Evolutionary conservation across 148 eudicot species (phyloP), one percentile per base, ranked within the genome.

Genomic region (Cornus suecica): DNA sequence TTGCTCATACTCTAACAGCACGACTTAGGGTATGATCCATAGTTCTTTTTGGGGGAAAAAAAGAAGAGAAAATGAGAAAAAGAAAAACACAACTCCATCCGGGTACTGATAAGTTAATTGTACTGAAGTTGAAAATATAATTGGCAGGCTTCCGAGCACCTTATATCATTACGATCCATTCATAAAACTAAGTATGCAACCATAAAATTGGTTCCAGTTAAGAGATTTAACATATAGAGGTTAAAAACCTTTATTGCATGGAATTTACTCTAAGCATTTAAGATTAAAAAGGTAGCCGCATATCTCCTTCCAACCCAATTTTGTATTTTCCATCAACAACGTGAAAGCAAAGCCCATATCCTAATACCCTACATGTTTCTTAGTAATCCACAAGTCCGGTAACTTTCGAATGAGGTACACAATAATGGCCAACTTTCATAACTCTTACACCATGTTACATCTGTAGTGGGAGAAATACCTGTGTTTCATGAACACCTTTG

Each of bases 401-500:
- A 73, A 30, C 15, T 9, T 45, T 62, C 16, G 56, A 37, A 62
- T 62, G 23, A 51, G 14, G 29, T 20, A 32, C 58, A 58, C 9
- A 73, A 1, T 60, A 37, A 30, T 13, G 23, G 76, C 31, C 25
- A 3, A 41, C 28, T 31, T 48, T 15, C 54, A 42, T 23, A 42
- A 30, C 30, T 76, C 27, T 42, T 23, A 60, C 42, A 69, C 72
- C 60, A 48, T 48, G 54, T 16, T 16, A 78, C 52, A 65, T 8
- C 32, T 65, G 16, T 5, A 18, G 23, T 68, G 24, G 66, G 34
- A 73, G 60, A 72, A 69, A 76, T 87, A 95, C 99, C 87, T 90
- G 86, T 93, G 98, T 78, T 76, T 87, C 73, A 95, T 85, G 80
- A 95, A 95, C 68, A 90, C 97, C 78, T 86, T 87, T 37, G 99